Evolutionary conservation across 768 basidiomycete species (phyloP), one percentile per base, ranked within the genome.

Genomic region (Termitomyces titanicus): DNA sequence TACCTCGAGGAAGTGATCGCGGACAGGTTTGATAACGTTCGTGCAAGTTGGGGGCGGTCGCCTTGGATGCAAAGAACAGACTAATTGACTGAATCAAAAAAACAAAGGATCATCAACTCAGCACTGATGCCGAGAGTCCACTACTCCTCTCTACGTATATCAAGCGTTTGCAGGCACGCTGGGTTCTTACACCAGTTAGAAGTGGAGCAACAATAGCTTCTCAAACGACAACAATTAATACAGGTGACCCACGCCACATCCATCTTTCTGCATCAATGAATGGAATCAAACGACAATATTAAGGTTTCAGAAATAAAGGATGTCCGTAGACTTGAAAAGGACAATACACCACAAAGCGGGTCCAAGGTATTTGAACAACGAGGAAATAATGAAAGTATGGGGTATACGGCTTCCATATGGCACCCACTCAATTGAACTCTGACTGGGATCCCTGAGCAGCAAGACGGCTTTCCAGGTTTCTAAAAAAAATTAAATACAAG

Each of bases 391-490:
- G 59, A 68, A 64, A 54, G 31, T 58, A 56, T 54, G 45, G 61
- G 63, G 62, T 63, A 65, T 63, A 64, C 44, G 52, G 54, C 51
- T 40, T 55, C 37, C 47, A 43, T 35, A 34, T 24, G 53, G 44
- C 18, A 47, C 50, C 52, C 27, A 39, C 70, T 79, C 71, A 87
- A 61, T 87, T 82, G 79, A 90, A 92, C 61, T 93, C 92, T 31
- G 78, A 73, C 68, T 88, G 86, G 18, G 88, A 89, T 54, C 90
- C 90, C 73, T 94, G 92, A 35, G 92, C 92, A 64, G 92, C 92
- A 63, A 94, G 82, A 57, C 92, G 88, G 67, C 89, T 93, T 77
- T 94, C 92, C 74, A 94, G 70, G 73, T 94, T 94, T 72, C 90
- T 91, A 65, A 33, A 60, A 33, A 22, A 51, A 55, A 38, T 24